Conservation (phyloP, 306 rosid genomes). For the Calophaca sinica region DNA sequence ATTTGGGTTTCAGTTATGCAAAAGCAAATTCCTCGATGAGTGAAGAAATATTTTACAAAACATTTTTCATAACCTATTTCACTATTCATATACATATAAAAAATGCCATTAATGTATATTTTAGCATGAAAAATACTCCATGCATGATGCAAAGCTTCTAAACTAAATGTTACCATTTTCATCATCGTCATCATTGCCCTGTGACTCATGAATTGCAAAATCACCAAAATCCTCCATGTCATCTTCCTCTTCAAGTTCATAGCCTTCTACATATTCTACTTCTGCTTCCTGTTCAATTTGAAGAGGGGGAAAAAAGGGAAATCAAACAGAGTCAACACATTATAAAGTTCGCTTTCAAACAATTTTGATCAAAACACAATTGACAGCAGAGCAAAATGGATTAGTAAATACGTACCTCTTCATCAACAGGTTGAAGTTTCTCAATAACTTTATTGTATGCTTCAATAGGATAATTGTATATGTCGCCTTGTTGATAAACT, state of each 20-base stretch:
- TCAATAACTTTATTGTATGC: conserved; percentile 61
- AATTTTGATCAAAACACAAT: conserved; percentile 20
- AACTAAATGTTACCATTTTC: conserved; percentile 56
- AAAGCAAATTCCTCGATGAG: conserved; percentile 13
- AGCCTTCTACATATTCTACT: conserved; percentile 79
- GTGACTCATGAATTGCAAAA: conserved; percentile 41
- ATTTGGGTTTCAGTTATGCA: conserved; percentile 5
- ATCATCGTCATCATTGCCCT: conserved; percentile 51
- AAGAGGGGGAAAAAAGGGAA: not conserved
- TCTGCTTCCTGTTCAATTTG: conserved; percentile 66
- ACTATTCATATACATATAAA: conserved; percentile 21
- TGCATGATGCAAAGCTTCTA: conserved; percentile 32
- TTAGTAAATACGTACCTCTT: conserved; percentile 55
- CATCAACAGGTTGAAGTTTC: conserved; percentile 53
- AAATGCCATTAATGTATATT: conserved; percentile 5
- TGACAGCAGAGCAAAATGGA: conserved; percentile 3
- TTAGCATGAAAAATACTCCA: conserved; percentile 9
- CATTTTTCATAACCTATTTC: not conserved
- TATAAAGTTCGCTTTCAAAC: conserved; percentile 12
- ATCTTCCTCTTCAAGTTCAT: conserved; percentile 80
- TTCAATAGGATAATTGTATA: conserved; percentile 64
- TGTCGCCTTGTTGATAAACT: conserved; percentile 60
- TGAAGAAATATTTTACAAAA: conserved; percentile 29
- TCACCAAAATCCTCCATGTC: conserved; percentile 88
- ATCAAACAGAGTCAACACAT: not conserved